phyloP scores from a whole-genome alignment of 2,329 filamentous ascomycete species.

The Alternaria viburni region DNA sequence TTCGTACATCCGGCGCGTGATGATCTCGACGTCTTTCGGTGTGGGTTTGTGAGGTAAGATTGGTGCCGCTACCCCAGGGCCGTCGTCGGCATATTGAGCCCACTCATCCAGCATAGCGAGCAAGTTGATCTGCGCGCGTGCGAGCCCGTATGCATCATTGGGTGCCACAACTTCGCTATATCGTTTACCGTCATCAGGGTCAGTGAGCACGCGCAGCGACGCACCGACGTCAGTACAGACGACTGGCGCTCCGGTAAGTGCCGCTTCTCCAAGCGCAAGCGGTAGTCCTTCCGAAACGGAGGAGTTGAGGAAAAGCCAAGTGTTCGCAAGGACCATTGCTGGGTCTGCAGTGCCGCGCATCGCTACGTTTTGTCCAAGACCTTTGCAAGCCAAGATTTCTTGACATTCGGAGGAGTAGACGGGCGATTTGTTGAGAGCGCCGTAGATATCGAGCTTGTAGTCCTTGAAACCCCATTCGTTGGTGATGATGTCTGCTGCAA shows the following conservation, averaged over 20 bases:
- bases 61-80: slow-evolving; percentile 46
- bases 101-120: slow-evolving; percentile 68
- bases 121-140: slow-evolving; percentile 67
- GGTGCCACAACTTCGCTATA: slow-evolving; percentile 70
- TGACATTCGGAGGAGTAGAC: slow-evolving; percentile 66
- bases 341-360: slow-evolving; percentile 65
- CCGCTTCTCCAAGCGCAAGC: slow-evolving; percentile 65
- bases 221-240: slow-evolving; percentile 65
- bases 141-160: slow-evolving; percentile 66
- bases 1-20: slow-evolving; percentile 66
- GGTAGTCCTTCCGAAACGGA: slow-evolving; percentile 63
- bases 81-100: slow-evolving; percentile 64
- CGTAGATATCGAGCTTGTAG: slow-evolving; percentile 68
- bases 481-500: slow-evolving; percentile 69
- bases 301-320: slow-evolving; percentile 59
- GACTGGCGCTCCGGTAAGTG: slow-evolving; percentile 62
- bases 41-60: slow-evolving; percentile 58
- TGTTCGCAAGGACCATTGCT: slow-evolving; percentile 51
- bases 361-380: slow-evolving; percentile 57
- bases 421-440: slow-evolving; percentile 67
- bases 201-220: slow-evolving; percentile 62
- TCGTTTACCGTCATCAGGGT: slow-evolving; percentile 54
- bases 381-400: slow-evolving; percentile 64
- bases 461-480: slow-evolving; percentile 71
- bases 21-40: slow-evolving; percentile 58